These are phyloP conservation scores for Luffa acutangula DNA, from an alignment of 306 rosid genomes.

Conservation along the genomic window DNA sequence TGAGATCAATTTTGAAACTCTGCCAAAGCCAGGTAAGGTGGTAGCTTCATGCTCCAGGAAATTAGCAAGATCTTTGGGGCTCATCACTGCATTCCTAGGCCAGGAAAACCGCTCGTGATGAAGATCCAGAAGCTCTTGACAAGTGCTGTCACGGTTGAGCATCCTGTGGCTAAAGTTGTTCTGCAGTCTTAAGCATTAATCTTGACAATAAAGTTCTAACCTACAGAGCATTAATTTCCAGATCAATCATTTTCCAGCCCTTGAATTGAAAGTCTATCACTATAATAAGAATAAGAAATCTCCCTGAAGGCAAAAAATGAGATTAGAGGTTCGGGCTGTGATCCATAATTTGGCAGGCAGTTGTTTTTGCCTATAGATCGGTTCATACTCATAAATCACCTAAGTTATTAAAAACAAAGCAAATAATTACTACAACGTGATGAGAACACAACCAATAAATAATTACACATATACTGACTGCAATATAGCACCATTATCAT, in stretches of 20 bases:
- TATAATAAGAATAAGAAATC: neutral
- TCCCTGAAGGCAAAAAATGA: slow-evolving; percentile 2
- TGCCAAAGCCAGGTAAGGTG: neutral
- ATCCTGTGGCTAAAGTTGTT: slow-evolving; percentile 14
- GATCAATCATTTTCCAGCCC: neutral
- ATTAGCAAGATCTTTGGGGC: neutral
- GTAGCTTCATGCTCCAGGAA: neutral
- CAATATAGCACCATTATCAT: neutral
- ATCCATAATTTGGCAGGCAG: neutral
- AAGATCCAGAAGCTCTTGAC: slow-evolving; percentile 36
- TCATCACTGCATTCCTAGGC: slow-evolving; percentile 42
- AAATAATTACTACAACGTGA: slow-evolving; percentile 12
- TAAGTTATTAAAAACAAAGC: neutral
- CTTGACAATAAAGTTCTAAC: neutral
- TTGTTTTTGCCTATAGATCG: neutral
- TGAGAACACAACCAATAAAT: slow-evolving; percentile 5
- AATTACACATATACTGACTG: neutral
- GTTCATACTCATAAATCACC: neutral
- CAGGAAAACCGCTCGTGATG: slow-evolving; percentile 34
- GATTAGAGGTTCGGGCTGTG: neutral
- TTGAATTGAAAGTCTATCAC: neutral
- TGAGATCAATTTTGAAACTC: neutral
- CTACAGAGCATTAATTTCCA: neutral
- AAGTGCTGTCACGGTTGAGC: slow-evolving; percentile 29
- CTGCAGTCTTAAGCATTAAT: neutral